A percentile compares a stretch with the other conserved stretches of the same genome.
These are phyloP conservation scores for Conringia planisiliqua DNA, from an alignment of 345 rosid species.

Conservation along the genomic window DNA sequence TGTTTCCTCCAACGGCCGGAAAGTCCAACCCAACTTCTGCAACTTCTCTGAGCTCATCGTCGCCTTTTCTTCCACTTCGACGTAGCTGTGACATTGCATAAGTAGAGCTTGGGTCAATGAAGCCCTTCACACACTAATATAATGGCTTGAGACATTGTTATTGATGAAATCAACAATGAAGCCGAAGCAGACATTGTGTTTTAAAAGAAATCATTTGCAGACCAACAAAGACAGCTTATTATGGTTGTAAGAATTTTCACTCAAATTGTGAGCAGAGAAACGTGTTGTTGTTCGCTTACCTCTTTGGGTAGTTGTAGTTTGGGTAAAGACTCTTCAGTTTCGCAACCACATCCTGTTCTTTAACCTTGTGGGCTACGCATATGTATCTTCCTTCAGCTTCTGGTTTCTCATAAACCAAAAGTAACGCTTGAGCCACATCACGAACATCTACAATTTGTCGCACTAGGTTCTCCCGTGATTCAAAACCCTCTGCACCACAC, in stretches of 20 bases:
- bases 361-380: constrained; percentile 38
- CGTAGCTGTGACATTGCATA: constrained; percentile 36
- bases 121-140: background rate
- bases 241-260: background rate
- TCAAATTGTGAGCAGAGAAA: background rate
- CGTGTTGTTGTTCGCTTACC: constrained; percentile 29
- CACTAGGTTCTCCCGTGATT: constrained; percentile 36
- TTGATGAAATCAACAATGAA: background rate
- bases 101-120: background rate
- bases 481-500: constrained; percentile 41
- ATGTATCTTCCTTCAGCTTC: constrained; percentile 72
- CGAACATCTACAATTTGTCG: constrained; percentile 49
- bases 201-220: background rate
- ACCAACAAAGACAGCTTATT: background rate
- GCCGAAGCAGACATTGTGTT: background rate
- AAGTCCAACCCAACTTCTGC: constrained; percentile 57
- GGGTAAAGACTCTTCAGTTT: constrained; percentile 53
- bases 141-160: background rate
- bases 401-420: constrained; percentile 54
- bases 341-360: constrained; percentile 36
- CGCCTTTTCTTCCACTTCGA: constrained; percentile 18
- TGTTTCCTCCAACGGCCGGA: constrained; percentile 52
- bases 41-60: constrained; percentile 42
- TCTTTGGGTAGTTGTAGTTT: constrained; percentile 51
- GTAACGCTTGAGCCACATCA: constrained; percentile 61